Evolutionary conservation across 2,329 filamentous ascomycete species (phyloP), one percentile per base, ranked within the genome.

Genomic region (Botrytis fabae): DNA sequence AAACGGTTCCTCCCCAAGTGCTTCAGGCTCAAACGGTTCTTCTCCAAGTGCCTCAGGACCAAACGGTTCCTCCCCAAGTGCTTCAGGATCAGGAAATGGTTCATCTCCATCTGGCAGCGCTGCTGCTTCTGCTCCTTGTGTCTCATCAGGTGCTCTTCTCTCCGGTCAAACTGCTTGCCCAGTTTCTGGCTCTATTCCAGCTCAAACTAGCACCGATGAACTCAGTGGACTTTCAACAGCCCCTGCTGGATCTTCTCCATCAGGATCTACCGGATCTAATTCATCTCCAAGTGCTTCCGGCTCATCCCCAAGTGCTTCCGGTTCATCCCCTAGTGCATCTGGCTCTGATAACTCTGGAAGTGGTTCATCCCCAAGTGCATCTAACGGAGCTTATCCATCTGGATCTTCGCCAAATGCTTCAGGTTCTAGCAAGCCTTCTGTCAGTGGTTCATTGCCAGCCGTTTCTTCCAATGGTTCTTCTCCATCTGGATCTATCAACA

Each of bases 111-210:
- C 69, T 40, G 69, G 40, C 20, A 70, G 10, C 14, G 42, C 51
- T 9, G 10, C 14, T 62, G 38, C 60, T 16, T 42, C 60, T 28
- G 22, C 2, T n/a, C 60, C 60, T 42, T 62, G 60, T 62, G 46
- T 54, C 44, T 54, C 48, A 25, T 40, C 51, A 38, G 65, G 44
- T 2, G 18, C 64, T 28, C 51, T 57, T 40, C 28, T 35, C 32
- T 51, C 46, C 5, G 28, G 32, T 35, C 65, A 69, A 59, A 54
- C 46, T n/a, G 63, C 63, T 51, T 68, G 44, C 28, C 46, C 66
- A 60, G 51, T 44, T 32, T 48, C 46, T 35, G 32, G 22, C 10
- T 38, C 66, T 22, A 22, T 18, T 12, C 48, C 38, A 44, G 4
- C 12, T 68, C 44, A 51, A 35, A 51, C 64, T 16, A 54, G 64